These are phyloP conservation scores for Pyropia haitanensis DNA, from an alignment of 23 red algal species.

Conservation along the genomic window DNA sequence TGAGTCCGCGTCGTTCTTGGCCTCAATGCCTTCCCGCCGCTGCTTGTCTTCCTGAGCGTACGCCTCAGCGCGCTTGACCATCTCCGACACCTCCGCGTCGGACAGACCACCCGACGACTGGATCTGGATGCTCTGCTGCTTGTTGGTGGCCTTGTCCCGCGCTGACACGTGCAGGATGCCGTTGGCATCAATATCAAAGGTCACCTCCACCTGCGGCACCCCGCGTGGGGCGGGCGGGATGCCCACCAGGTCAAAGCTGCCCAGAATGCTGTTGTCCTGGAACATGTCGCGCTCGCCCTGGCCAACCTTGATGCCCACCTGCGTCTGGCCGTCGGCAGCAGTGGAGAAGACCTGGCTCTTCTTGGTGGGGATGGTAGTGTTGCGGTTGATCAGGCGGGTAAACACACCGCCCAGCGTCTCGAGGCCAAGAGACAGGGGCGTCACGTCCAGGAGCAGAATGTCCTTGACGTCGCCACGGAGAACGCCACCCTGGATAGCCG, in stretches of 20 bases:
- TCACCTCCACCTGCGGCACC: constrained; percentile 62
- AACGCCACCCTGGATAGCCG: constrained; percentile 97
- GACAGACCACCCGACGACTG: constrained; percentile 27
- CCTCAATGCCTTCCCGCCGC: constrained; percentile 32
- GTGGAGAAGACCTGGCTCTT: constrained; percentile 59
- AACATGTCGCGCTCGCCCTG: constrained; percentile 70
- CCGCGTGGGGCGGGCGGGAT: constrained; percentile 67
- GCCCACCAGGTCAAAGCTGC: constrained; percentile 59
- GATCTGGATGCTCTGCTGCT: constrained; percentile 45
- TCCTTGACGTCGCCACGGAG: constrained; percentile 75
- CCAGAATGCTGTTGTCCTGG: constrained; percentile 52
- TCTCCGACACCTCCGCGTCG: constrained; percentile 39
- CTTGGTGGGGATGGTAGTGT: constrained; percentile 61
- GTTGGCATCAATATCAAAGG: constrained; percentile 70
- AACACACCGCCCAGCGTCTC: constrained; percentile 67
- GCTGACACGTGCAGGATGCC: constrained; percentile 66
- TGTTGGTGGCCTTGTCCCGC: constrained; percentile 48
- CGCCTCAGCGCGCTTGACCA: constrained; percentile 39
- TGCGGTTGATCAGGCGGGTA: constrained; percentile 50
- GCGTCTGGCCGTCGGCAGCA: constrained; percentile 51
- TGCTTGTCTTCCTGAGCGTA: constrained; percentile 43
- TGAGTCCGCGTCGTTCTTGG: constrained; percentile 41
- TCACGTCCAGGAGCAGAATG: constrained; percentile 63
- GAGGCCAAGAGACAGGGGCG: constrained; percentile 57
- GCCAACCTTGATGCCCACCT: constrained; percentile 65